Conservation (phyloP, 768 basidiomycete species). For the Calocybe gangraenosa region DNA sequence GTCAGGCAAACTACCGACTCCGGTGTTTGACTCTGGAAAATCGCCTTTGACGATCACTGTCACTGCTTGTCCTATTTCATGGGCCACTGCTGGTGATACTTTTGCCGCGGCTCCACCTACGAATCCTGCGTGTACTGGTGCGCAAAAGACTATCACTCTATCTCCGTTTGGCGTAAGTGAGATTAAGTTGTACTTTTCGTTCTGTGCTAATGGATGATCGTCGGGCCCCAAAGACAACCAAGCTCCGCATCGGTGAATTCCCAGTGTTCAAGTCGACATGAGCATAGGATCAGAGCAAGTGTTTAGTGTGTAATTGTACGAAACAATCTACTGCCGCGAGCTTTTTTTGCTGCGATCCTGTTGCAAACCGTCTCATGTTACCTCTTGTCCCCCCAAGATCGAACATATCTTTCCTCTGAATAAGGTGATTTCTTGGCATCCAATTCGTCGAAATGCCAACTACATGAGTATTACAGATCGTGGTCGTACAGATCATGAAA, state of each 20-base stretch:
- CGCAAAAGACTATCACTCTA: conserved; percentile 37
- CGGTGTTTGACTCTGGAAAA: conserved; percentile 44
- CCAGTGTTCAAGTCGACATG: conserved; percentile 28
- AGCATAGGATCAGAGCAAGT: not conserved
- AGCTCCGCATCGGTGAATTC: conserved; percentile 39
- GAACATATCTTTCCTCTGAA: no score
- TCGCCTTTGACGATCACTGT: conserved; percentile 45
- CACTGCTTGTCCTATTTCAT: conserved; percentile 46
- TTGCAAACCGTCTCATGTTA: no score
- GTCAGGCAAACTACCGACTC: conserved; percentile 36
- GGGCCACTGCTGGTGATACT: conserved; percentile 41
- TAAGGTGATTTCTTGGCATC: no score
- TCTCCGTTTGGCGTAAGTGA: conserved; percentile 45
- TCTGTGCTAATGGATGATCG: not conserved
- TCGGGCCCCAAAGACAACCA: conserved; percentile 19
- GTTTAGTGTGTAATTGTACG: not conserved
- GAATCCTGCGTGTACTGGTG: conserved; percentile 38
- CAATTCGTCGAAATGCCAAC: no score
- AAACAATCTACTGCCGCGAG: no score
- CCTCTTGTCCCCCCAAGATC: no score
- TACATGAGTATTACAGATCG: not conserved
- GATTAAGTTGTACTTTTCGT: not conserved
- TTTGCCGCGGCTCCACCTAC: conserved; percentile 45
- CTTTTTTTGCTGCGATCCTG: no score
- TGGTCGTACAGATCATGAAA: not conserved